phyloP scores from a whole-genome alignment of 2,329 filamentous ascomycete species.

The Cladosporium sp. region DNA sequence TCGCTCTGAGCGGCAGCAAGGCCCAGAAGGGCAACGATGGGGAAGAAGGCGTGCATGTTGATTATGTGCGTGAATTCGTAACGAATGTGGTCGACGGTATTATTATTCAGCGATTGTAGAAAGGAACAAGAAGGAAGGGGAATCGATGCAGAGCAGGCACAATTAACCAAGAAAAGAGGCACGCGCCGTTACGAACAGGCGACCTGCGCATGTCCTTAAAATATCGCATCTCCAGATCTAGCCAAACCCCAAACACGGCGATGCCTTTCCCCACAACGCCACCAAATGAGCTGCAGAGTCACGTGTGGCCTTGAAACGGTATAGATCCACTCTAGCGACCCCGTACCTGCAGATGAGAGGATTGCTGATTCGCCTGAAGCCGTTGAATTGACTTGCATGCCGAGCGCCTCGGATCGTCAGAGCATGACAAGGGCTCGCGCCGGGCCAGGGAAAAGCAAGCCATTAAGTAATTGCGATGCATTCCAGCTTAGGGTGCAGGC shows the following conservation, averaged over 20 bases:
- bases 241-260: slow-evolving; percentile 6
- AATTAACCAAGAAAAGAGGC: background rate
- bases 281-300: slow-evolving; percentile 9
- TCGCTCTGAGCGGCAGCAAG: slow-evolving; percentile 38
- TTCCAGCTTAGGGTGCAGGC: background rate
- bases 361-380: slow-evolving; percentile 1
- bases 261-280: slow-evolving; percentile 3
- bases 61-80: slow-evolving; percentile 8
- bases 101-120: background rate
- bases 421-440: background rate
- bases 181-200: background rate
- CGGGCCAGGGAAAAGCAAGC: background rate
- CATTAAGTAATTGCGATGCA: background rate
- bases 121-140: background rate
- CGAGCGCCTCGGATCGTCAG: background rate
- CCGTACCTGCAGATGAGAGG: slow-evolving; percentile 4
- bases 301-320: slow-evolving; percentile 7
- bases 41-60: slow-evolving; percentile 43
- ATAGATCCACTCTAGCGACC: background rate
- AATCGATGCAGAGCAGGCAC: background rate
- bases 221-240: slow-evolving; percentile 3
- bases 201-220: slow-evolving; percentile 8
- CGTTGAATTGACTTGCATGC: background rate
- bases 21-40: slow-evolving; percentile 42
- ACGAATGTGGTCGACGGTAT: slow-evolving; percentile 2